phyloP scores from a whole-genome alignment of 768 basidiomycete genomes.

The Mycena epipterygia region DNA sequence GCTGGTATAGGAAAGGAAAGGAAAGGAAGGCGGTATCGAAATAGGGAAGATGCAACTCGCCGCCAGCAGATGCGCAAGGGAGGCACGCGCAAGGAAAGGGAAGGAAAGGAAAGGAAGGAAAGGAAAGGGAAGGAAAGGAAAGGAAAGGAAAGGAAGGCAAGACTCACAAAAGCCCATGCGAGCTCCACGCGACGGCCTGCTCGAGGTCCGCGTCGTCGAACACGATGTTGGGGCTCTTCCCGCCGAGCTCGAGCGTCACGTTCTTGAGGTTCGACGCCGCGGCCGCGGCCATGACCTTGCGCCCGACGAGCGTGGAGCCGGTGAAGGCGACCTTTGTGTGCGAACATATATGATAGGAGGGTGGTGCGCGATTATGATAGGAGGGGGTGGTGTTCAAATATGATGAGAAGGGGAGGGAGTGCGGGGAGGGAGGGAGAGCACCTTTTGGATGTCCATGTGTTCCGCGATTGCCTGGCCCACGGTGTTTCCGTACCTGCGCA shows the following conservation, averaged over 20 bases:
- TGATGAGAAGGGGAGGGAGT: too few species aligned
- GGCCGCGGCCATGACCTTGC: constrained; percentile 74
- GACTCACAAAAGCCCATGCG: constrained; percentile 70
- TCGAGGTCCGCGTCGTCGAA: constrained; percentile 75
- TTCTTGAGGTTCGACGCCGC: constrained; percentile 77
- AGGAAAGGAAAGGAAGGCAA: neutral
- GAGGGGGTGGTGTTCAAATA: too few species aligned
- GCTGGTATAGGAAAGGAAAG: too few species aligned
- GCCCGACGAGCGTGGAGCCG: constrained; percentile 75
- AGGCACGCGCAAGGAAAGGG: too few species aligned
- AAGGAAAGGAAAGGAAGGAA: too few species aligned
- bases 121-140: too few species aligned
- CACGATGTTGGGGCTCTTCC: constrained; percentile 74
- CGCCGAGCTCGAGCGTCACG: constrained; percentile 82
- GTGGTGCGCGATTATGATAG: too few species aligned
- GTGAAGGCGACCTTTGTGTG: constrained; percentile 85
- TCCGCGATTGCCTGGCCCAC: constrained; percentile 78
- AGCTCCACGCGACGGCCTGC: constrained; percentile 68
- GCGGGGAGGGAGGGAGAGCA: too few species aligned
- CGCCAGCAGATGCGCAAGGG: too few species aligned
- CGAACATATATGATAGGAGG: too few species aligned
- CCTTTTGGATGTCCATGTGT: constrained; percentile 82
- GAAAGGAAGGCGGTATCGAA: too few species aligned
- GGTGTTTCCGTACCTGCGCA: constrained; percentile 77
- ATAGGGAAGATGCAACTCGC: too few species aligned